Evolutionary conservation across 2,329 filamentous ascomycete genomes (phyloP), one percentile per base, ranked within the genome.

Genomic region (Escovopsis sp.): DNA sequence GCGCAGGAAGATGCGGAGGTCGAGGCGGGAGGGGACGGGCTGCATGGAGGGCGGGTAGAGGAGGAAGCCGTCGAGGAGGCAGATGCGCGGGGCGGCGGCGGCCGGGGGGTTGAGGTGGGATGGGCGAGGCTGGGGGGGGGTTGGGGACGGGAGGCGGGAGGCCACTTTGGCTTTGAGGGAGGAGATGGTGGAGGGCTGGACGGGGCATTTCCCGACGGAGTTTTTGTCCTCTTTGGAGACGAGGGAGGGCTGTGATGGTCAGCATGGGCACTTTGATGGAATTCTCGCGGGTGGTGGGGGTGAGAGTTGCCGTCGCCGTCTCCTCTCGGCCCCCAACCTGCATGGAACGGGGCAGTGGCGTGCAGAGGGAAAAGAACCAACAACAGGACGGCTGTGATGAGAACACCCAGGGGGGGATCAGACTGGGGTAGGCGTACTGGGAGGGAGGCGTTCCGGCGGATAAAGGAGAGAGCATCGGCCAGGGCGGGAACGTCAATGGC

Each of bases 61-160:
- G 1, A 96, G 68, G 57, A 96, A 95, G 0, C 89, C 89, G 55
- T 96, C 89, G 2, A 95, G 70, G 44, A 96, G 69, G 47, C 79
- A 88, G 26, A 91, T 63, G 66, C 0, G 80, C 74, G 62, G 83
- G 95, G 1, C 95, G 72, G 1, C 95, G 68, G 57, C 95, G 95
- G 0, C 89, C 89, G 55, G 96, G 89, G 2, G 95, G 70, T 44
- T 96, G 69, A 46, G 78, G 0, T 66, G 66, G 0, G 69, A 59
- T 12, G 38, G 10, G 5, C 47, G 49, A 18, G 15, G 44, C 30
- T 67, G 53, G 26, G 67, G 62, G 8, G 69, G 64, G 0, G 63
- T 61, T 0, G 66, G 59, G 28, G 28, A 1, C 8, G 28, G 53
- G 1, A 69, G 64, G 56, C 72, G 72, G 2, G 61, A 50, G n/a